Percentiles rank a stretch among this genome's conserved stretches.
Conservation (phyloP, 441 rosid species). For the Daphne laureola region DNA sequence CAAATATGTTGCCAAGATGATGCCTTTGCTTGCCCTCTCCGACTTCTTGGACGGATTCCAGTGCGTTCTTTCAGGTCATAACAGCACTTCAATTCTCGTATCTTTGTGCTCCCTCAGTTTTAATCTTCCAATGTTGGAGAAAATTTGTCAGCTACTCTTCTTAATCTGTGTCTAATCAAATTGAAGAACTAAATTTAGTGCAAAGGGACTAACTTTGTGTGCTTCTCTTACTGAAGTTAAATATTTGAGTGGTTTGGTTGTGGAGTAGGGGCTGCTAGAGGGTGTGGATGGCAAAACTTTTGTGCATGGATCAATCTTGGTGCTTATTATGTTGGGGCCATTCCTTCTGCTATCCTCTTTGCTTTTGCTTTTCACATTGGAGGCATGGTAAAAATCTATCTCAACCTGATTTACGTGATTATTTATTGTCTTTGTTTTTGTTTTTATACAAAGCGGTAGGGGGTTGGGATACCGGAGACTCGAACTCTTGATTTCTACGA, state of each 20-base stretch:
- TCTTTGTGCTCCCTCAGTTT: conserved; percentile 10
- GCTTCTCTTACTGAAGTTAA: too few species aligned
- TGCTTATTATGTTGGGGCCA: conserved; percentile 38
- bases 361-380: conserved; percentile 30
- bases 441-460: too few species aligned
- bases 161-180: too few species aligned
- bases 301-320: conserved; percentile 38
- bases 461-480: too few species aligned
- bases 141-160: background rate
- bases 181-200: too few species aligned
- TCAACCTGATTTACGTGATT: too few species aligned
- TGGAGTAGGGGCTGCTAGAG: conserved; percentile 37
- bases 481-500: too few species aligned
- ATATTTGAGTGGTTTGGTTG: too few species aligned
- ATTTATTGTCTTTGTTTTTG: too few species aligned
- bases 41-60: conserved; percentile 47
- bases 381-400: conserved; percentile 25
- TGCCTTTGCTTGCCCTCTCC: conserved; percentile 35
- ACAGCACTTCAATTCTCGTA: background rate
- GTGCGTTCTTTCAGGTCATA: conserved; percentile 37
- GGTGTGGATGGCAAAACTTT: conserved; percentile 41
- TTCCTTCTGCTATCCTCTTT: conserved; percentile 30
- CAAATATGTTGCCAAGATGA: conserved; percentile 35
- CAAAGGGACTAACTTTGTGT: too few species aligned
- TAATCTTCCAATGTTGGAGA: conserved; percentile 28